Conservation (phyloP, 1,284 basidiomycete species). For the Trichosporon coremiiforme region DNA sequence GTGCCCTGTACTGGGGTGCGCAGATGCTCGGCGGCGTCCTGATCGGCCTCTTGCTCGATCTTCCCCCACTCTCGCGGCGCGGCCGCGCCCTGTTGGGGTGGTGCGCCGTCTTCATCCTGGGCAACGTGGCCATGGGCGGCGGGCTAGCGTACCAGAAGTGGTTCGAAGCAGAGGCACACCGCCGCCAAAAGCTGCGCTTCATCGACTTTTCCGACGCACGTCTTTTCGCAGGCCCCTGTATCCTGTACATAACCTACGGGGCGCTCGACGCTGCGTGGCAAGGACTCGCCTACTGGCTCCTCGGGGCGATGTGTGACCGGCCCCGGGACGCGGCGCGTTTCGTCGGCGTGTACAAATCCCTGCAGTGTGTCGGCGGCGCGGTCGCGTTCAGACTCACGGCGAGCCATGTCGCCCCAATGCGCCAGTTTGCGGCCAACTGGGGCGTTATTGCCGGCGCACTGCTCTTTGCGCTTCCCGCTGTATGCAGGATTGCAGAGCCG, state of each 20-base stretch:
- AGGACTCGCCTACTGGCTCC: slow-evolving; percentile 44
- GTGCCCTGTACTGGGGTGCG: slow-evolving; percentile 54
- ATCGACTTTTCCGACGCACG: slow-evolving; percentile 30
- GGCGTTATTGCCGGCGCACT: slow-evolving; percentile 29
- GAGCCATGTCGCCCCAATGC: slow-evolving; percentile 29
- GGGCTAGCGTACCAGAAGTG: slow-evolving; percentile 33
- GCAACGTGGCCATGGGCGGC: slow-evolving; percentile 39
- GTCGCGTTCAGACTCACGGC: slow-evolving; percentile 29
- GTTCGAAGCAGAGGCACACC: slow-evolving; percentile 22
- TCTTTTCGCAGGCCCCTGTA: slow-evolving; percentile 36
- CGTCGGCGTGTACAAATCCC: slow-evolving; percentile 37
- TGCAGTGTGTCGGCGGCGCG: slow-evolving; percentile 34
- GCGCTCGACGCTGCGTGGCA: slow-evolving; percentile 50
- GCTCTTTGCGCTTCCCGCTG: slow-evolving; percentile 31
- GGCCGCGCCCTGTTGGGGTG: slow-evolving; percentile 38
- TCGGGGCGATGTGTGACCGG: slow-evolving; percentile 36
- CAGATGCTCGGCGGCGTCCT: slow-evolving; percentile 40
- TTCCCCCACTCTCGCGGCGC: slow-evolving; percentile 26
- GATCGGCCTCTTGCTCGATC: slow-evolving; percentile 43
- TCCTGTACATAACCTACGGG: slow-evolving; percentile 49
- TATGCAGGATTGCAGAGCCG: slow-evolving; percentile 33
- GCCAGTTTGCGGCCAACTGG: slow-evolving; percentile 39
- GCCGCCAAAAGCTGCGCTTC: slow-evolving; percentile 13
- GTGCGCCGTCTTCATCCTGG: slow-evolving; percentile 33
- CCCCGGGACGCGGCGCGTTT: slow-evolving; percentile 34